Percentiles rank a stretch among this genome's conserved stretches.
These are phyloP conservation scores for Aspergillus sp. DNA, from an alignment of 2,329 filamentous ascomycete species.

Conservation along the genomic window DNA sequence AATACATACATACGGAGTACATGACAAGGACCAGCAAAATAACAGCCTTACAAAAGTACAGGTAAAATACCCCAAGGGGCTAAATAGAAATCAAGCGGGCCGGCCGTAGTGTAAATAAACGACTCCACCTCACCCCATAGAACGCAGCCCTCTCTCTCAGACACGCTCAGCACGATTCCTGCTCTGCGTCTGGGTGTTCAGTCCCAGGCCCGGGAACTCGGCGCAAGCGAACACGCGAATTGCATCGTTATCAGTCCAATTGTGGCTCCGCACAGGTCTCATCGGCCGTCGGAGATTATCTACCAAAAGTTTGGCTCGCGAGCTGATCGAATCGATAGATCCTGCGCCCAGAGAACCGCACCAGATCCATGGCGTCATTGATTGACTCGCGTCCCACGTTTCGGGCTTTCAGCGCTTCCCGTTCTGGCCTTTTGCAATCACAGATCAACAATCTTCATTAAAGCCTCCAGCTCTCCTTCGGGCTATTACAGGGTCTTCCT, in stretches of 20 bases:
- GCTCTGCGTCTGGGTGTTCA: too few relatives aligned
- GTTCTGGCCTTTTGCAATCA: conserved; percentile 20
- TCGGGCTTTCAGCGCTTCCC: conserved; percentile 19
- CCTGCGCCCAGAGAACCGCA: conserved; percentile 5
- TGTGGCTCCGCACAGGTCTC: background rate
- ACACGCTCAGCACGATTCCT: background rate
- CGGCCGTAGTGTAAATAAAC: conserved; percentile 26
- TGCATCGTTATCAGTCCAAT: background rate
- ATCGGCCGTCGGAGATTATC: background rate
- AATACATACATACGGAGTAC: conserved; percentile 5
- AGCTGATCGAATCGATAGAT: conserved; percentile 9
- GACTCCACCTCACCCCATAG: conserved; percentile 22
- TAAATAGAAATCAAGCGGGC: conserved; percentile 16
- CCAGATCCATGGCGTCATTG: conserved; percentile 29
- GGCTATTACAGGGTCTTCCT: background rate
- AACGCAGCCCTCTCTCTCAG: conserved; percentile 2
- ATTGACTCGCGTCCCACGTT: conserved; percentile 34
- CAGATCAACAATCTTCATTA: conserved; percentile 9
- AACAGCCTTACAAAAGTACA: background rate
- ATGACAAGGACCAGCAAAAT: background rate
- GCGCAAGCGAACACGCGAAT: background rate
- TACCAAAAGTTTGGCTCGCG: background rate
- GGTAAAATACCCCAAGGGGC: background rate
- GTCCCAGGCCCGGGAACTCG: background rate
- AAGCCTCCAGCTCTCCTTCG: background rate